Conservation (phyloP, 2,329 filamentous ascomycete species). For the Colletotrichum navitas region DNA sequence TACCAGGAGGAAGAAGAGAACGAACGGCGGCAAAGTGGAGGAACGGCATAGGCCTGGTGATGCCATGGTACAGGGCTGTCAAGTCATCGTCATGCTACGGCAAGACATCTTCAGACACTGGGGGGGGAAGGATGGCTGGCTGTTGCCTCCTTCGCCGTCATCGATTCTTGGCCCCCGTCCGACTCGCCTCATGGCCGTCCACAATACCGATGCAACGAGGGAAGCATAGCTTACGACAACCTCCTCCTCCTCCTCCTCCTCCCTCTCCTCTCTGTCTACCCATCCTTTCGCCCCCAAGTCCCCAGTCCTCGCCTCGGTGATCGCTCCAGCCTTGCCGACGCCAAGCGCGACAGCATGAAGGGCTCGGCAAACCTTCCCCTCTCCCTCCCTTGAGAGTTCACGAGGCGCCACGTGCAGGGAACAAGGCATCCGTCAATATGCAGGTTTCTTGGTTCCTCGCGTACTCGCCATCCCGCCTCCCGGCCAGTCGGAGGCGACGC, state of each 20-base stretch:
- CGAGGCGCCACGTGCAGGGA: slow-evolving; percentile 37
- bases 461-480: slow-evolving; percentile 13
- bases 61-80: slow-evolving; percentile 31
- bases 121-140: not conserved
- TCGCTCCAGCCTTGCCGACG: slow-evolving; percentile 38
- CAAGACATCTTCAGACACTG: slow-evolving; percentile 20
- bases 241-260: not conserved
- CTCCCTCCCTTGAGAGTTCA: slow-evolving; percentile 25
- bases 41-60: slow-evolving; percentile 19
- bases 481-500: slow-evolving; percentile 37
- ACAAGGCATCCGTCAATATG: slow-evolving; percentile 19
- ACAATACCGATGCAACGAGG: slow-evolving; percentile 26
- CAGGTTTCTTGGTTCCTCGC: slow-evolving; percentile 4
- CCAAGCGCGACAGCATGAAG: slow-evolving; percentile 40
- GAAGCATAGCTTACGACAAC: not conserved
- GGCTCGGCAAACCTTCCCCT: slow-evolving; percentile 39
- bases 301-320: slow-evolving; percentile 14
- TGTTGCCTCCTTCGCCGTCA: slow-evolving; percentile 18
- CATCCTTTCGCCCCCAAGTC: slow-evolving; percentile 20
- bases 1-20: slow-evolving; percentile 6
- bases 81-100: slow-evolving; percentile 24
- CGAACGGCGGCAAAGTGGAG: not conserved
- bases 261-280: not conserved
- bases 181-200: slow-evolving; percentile 6
- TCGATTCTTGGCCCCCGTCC: slow-evolving; percentile 16